Evolutionary conservation across 78 protist species (phyloP), one percentile per base, ranked within the genome.

Genomic region (Chrysochromulina tobinii): DNA sequence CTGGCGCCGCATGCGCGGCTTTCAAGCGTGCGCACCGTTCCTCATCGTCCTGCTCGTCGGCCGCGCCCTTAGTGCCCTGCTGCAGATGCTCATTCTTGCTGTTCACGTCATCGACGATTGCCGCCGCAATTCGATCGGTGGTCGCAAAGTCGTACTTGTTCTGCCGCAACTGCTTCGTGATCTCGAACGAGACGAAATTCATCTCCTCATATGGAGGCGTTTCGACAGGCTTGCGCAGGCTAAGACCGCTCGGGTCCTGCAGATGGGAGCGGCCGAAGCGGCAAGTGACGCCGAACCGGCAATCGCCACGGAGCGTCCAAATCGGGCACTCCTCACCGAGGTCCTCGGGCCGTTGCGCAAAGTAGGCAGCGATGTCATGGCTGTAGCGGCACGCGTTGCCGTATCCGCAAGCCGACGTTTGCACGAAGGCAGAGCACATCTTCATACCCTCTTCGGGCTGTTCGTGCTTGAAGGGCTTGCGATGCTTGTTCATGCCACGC

Each of bases 331-430:
- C 12, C 59, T 23, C 91, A 21, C 55, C 61, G 67, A 88, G 59
- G 23, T 88, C 91, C 17, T 59, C 50, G 8, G 81, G 87, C 21
- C 59, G 17, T 9, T 12, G 2, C 57, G 61, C 38, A 1, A 48
- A 14, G 83, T 67, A 89, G 50, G 53, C 87, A 11, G 2, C 61
- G 55, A 89, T 6, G 92, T 89, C 86, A 61, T 89, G 92, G n/a
- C n/a, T 14, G 54, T 12, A 89, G 53, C 48, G 59, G 87, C 92
- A 89, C 17, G 20, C 15, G 20, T 57, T 87, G 66, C 92, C 92
- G 59, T n/a, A 89, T 3, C 17, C 0, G 75, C 92, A 89, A 23
- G 1, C 72, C 21, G 5, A 61, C 21, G 73, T 87, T 18, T 48
- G 12, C 4, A 25, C 21, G 90, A 87, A 2, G 9, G 14, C 21